Percentiles rank a stretch among this genome's conserved stretches.
These are phyloP conservation scores for Hebeloma cylindrosporum DNA, from an alignment of 768 basidiomycete species.

Conservation along the genomic window DNA sequence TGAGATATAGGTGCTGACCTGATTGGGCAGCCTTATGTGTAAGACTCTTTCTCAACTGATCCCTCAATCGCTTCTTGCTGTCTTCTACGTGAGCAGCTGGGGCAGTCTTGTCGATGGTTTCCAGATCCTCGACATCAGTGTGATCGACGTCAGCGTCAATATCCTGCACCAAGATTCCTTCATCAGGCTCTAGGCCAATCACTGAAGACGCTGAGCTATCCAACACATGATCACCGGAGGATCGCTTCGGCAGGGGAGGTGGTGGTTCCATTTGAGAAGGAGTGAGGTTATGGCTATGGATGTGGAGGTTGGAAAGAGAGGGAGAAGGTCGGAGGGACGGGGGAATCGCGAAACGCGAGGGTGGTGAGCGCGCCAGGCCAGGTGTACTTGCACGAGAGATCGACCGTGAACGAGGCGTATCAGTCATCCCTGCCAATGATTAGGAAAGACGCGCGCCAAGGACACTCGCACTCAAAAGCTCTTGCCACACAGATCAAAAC, in stretches of 20 bases:
- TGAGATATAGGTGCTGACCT: conserved; percentile 41
- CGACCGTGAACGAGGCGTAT: conserved; percentile 33
- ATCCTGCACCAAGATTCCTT: conserved; percentile 73
- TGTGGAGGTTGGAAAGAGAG: conserved; percentile 57
- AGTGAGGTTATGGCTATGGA: conserved; percentile 48
- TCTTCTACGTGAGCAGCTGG: conserved; percentile 52
- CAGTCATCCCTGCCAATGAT: conserved; percentile 30
- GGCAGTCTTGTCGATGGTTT: conserved; percentile 35
- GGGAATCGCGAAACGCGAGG: conserved; percentile 55
- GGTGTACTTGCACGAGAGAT: conserved; percentile 31
- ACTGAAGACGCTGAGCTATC: conserved; percentile 74
- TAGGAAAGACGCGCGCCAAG: no score
- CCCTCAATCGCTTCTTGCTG: conserved; percentile 64
- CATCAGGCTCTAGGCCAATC: conserved; percentile 61
- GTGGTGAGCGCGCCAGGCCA: conserved; percentile 34
- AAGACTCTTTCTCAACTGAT: conserved; percentile 69
- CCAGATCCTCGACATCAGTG: conserved; percentile 52
- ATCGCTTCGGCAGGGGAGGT: conserved; percentile 20
- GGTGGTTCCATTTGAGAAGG: conserved; percentile 33
- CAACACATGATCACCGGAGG: conserved; percentile 36
- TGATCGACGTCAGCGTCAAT: conserved; percentile 61
- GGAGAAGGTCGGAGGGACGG: conserved; percentile 51
- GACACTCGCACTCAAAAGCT: no score
- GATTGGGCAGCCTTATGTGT: conserved; percentile 48
- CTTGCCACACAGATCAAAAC: no score